A percentile compares a stretch with the other conserved stretches of the same genome.
These are phyloP conservation scores for Akanthomyces uredinophilus DNA, from an alignment of 2,329 filamentous ascomycete genomes.

Conservation along the genomic window DNA sequence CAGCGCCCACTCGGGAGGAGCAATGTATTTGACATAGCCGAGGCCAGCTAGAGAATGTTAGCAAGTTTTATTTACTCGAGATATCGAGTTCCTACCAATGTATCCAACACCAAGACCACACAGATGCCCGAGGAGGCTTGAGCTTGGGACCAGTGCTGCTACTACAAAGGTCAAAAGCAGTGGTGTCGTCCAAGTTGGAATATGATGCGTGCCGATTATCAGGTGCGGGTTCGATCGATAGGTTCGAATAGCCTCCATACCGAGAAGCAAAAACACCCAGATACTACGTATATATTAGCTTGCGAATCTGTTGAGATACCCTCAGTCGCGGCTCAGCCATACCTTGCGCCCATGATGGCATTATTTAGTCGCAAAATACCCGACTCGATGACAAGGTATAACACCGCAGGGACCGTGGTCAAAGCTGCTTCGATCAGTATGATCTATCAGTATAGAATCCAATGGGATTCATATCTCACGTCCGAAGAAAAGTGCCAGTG, in stretches of 20 bases:
- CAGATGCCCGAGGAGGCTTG: conserved; percentile 80
- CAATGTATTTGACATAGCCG: conserved; percentile 83
- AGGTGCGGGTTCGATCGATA: conserved; percentile 78
- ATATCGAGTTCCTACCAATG: conserved; percentile 57
- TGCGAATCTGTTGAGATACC: neutral
- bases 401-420: conserved; percentile 72
- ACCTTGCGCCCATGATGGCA: conserved; percentile 78
- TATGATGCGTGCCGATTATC: conserved; percentile 54
- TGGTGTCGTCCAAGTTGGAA: conserved; percentile 90
- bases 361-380: conserved; percentile 67
- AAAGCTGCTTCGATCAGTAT: conserved; percentile 48
- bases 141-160: conserved; percentile 70
- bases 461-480: conserved; percentile 57
- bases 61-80: neutral
- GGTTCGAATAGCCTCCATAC: conserved; percentile 79
- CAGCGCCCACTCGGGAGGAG: conserved; percentile 81
- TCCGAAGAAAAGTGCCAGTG: conserved; percentile 82
- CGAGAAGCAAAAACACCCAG: conserved; percentile 87
- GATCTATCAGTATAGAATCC: no score
- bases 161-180: conserved; percentile 71
- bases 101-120: conserved; percentile 83
- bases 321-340: conserved; percentile 14
- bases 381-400: conserved; percentile 77
- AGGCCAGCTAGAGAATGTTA: conserved; percentile 58
- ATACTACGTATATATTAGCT: conserved; percentile 51